Evolutionary conservation across 2,329 filamentous ascomycete species (phyloP), one percentile per base, ranked within the genome.

Genomic region (Trichoderma endophyticum): DNA sequence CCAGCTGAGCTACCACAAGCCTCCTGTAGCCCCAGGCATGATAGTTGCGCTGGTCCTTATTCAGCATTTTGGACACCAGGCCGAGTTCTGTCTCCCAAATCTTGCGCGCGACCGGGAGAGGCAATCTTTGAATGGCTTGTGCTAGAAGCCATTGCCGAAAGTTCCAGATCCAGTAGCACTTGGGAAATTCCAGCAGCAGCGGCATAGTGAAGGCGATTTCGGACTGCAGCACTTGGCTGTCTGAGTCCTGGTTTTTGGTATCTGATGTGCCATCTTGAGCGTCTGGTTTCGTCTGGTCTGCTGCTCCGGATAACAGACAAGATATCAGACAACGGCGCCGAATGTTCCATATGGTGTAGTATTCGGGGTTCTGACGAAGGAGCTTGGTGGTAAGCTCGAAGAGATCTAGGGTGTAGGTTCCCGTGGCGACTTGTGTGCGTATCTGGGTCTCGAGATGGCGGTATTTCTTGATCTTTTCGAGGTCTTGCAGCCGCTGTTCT

Each of bases 151-250:
- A 99, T 60, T 92, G 83, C 32, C 96, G 91, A 82, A 98, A 95
- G 77, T 97, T 97, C 96, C 96, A 99, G 78, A 99, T 95, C 95
- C 96, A 98, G 84, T 99, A 99, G 86, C 96, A 98, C 81, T 99
- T 99, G 7, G 96, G 96, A 75, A 90, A 95, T 75, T 94, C 90
- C 75, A 93, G 87, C 64, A 99, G 88, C 24, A 99, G 87, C 0
- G 93, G 93, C 54, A 98, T 89, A 39, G 95, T 91, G 78, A 98
- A 97, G 62, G 84, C 84, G 39, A 99, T 86, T 80, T 99, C 96
- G 70, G 88, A 85, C 61, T 88, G 87, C 84, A 82, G 87, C 88
- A 87, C 87, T 86, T 78, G 84, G 83, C 77, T 86, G 85, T 85
- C 84, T 84, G 78, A 78, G 80, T 73, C 86, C 82, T 64, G 88